These are phyloP conservation scores for Fusarium sp. DNA, from an alignment of 2,329 filamentous ascomycete genomes.

Conservation along the genomic window DNA sequence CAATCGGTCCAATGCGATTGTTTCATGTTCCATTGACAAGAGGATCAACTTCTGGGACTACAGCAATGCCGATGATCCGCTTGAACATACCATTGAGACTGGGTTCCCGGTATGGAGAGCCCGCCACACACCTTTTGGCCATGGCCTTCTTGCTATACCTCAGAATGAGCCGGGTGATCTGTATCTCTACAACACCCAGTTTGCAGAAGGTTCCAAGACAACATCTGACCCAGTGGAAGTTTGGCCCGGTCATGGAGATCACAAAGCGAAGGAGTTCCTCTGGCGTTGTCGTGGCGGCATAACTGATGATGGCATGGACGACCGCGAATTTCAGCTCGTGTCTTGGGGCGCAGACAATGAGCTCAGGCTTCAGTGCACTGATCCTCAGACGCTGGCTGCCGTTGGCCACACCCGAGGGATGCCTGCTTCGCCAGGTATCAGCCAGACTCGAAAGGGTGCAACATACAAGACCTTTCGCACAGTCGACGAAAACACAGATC, in stretches of 20 bases:
- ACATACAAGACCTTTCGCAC: constrained; percentile 89
- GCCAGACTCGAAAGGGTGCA: constrained; percentile 86
- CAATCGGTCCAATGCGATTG: constrained; percentile 78
- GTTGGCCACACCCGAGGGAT: constrained; percentile 83
- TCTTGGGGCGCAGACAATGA: constrained; percentile 93
- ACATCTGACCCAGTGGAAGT: constrained; percentile 67
- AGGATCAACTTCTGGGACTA: constrained; percentile 97
- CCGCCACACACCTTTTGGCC: constrained; percentile 91
- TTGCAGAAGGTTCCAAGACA: constrained; percentile 62
- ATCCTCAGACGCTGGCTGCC: constrained; percentile 73
- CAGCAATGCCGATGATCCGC: constrained; percentile 68
- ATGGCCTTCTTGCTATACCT: constrained; percentile 90
- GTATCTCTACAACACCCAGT: constrained; percentile 83
- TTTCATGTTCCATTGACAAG: constrained; percentile 92
- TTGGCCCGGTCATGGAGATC: constrained; percentile 74
- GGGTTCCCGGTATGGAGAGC: constrained; percentile 93
- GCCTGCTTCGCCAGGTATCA: constrained; percentile 75
- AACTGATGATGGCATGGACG: constrained; percentile 78
- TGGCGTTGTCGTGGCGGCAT: constrained; percentile 85
- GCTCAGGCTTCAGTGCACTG: constrained; percentile 82
- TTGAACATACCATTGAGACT: constrained; percentile 84
- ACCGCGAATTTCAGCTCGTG: constrained; percentile 92
- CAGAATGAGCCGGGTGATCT: constrained; percentile 89
- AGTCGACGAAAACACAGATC: constrained; percentile 71
- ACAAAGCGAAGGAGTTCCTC: constrained; percentile 90